phyloP scores from a whole-genome alignment of 1,284 basidiomycete genomes.

The Trichosporon sp. region DNA sequence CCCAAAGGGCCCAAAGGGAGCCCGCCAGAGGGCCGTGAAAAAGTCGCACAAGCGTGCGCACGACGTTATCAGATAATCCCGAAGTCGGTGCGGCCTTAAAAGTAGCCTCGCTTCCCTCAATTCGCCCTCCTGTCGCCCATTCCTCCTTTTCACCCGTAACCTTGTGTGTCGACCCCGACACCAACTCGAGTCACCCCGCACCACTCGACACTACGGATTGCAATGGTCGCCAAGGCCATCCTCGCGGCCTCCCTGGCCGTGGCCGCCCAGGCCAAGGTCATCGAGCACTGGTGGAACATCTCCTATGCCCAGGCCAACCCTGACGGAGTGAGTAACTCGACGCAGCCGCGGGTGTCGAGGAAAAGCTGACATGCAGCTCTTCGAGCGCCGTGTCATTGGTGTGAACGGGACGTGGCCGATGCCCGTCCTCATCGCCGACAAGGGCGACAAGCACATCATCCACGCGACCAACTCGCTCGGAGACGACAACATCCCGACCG shows the following conservation, averaged over 20 bases:
- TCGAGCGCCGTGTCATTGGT: slow-evolving; percentile 68
- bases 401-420: slow-evolving; percentile 82
- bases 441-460: slow-evolving; percentile 61
- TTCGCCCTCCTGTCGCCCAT: neutral
- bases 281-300: slow-evolving; percentile 52
- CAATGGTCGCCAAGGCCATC: slow-evolving; percentile 18
- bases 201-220: neutral
- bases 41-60: neutral
- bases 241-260: slow-evolving; percentile 23
- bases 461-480: slow-evolving; percentile 71
- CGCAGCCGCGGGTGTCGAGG: neutral
- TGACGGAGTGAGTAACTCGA: slow-evolving; percentile 45
- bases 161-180: neutral
- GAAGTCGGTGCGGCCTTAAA: neutral
- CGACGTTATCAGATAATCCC: slow-evolving; percentile 14
- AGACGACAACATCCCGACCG: slow-evolving; percentile 54
- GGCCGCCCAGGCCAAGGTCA: slow-evolving; percentile 33
- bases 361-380: slow-evolving; percentile 21
- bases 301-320: slow-evolving; percentile 49
- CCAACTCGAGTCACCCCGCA: neutral
- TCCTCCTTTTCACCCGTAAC: neutral
- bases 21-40: neutral
- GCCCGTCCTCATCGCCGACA: slow-evolving; percentile 68
- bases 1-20: neutral
- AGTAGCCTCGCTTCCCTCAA: neutral